Percentiles rank a stretch among this genome's conserved stretches.
These are phyloP conservation scores for Exobasidium cylindrosporum DNA, from an alignment of 1,284 basidiomycete genomes.

Conservation along the genomic window DNA sequence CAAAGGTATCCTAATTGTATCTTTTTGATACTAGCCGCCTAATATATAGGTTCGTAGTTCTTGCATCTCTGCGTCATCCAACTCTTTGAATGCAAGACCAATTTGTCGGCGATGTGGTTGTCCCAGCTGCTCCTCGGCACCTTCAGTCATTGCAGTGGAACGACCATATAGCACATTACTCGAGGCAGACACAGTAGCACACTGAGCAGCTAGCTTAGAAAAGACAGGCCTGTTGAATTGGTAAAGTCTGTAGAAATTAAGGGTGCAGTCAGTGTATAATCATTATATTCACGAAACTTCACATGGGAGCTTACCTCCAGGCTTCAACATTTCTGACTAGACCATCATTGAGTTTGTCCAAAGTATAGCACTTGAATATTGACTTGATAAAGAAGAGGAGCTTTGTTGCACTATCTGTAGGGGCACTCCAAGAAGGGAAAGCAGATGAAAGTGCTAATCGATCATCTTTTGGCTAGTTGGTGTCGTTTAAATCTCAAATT, in stretches of 20 bases:
- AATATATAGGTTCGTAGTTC: background rate
- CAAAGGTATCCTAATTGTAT: background rate
- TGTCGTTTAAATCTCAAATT: too few species aligned
- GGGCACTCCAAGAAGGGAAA: slow-evolving; percentile 22
- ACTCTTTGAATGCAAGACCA: background rate
- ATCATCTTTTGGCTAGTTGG: background rate
- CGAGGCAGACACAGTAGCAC: slow-evolving; percentile 23
- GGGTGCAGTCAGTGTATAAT: background rate
- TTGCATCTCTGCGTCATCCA: slow-evolving; percentile 1
- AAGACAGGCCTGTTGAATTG: slow-evolving; percentile 28
- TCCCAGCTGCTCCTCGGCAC: background rate
- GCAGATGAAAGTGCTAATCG: background rate
- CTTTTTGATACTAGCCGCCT: background rate
- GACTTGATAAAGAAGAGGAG: slow-evolving; percentile 28
- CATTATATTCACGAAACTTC: background rate
- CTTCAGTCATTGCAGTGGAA: background rate
- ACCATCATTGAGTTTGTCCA: slow-evolving; percentile 26
- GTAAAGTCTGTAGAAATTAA: too few species aligned
- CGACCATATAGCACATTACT: background rate
- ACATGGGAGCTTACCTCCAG: slow-evolving; percentile 14
- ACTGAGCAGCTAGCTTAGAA: slow-evolving; percentile 37
- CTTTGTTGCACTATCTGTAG: slow-evolving; percentile 25
- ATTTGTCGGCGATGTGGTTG: background rate
- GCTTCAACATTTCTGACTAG: slow-evolving; percentile 30
- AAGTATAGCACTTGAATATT: slow-evolving; percentile 22